Evolutionary conservation across 208 protist species (phyloP).

Genomic region (Trypanosoma vivax): DNA sequence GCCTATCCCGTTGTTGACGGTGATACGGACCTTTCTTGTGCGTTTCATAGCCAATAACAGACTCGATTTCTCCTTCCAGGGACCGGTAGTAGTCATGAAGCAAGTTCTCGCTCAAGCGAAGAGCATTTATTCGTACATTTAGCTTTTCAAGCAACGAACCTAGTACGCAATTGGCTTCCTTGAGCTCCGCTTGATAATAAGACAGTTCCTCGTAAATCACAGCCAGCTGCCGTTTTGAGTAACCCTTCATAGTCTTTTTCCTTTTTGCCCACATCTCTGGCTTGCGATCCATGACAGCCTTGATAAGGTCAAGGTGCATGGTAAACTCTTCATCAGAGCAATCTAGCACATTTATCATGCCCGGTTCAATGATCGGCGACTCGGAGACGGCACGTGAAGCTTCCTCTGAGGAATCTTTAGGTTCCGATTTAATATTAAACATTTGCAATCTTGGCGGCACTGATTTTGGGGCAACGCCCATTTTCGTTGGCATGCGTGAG

Average conservation of each 20-base stretch:
- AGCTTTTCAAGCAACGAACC: constrained; percentile 30
- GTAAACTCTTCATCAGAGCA: constrained; percentile 15
- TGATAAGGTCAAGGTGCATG: background rate
- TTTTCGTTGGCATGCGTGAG: too few relatives aligned
- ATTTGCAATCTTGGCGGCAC: too few relatives aligned
- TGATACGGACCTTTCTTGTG: constrained; percentile 37
- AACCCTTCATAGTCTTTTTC: constrained; percentile 8
- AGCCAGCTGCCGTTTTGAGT: constrained; percentile 9
- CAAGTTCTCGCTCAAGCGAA: constrained; percentile 26
- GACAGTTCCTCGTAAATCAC: constrained; percentile 18
- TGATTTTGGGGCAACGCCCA: too few relatives aligned
- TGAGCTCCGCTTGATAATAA: constrained; percentile 19
- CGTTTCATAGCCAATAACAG: background rate
- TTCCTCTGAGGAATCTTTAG: too few relatives aligned
- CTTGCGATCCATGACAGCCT: background rate
- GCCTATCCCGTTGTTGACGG: constrained; percentile 28
- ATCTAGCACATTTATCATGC: constrained; percentile 1
- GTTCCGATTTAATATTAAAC: too few relatives aligned
- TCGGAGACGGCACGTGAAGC: constrained; percentile 1
- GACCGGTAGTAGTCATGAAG: constrained; percentile 60
- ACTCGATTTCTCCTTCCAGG: constrained; percentile 43
- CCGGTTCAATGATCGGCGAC: background rate
- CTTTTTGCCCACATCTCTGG: background rate
- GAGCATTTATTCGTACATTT: constrained; percentile 16
- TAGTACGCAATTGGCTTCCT: constrained; percentile 29